A percentile compares a stretch with the other conserved stretches of the same genome.
Evolutionary conservation across 768 basidiomycete genomes (phyloP).

Genomic region (Tulasnella sp.): DNA sequence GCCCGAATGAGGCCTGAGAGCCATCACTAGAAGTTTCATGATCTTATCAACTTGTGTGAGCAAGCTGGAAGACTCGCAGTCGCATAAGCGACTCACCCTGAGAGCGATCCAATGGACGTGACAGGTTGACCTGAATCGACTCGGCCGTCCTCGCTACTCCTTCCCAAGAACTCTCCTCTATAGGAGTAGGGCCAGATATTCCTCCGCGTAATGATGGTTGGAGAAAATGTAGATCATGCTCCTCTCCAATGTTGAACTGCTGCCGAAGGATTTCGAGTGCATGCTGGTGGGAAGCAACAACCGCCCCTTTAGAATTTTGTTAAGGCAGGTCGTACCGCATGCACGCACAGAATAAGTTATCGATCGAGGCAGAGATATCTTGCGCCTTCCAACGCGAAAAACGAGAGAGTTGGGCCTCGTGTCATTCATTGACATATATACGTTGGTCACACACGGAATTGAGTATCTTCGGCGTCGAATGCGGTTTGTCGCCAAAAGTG

Average conservation of each 20-base stretch:
- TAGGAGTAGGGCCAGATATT: neutral
- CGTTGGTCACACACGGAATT: neutral
- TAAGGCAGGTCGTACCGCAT: neutral
- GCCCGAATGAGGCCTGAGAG: neutral
- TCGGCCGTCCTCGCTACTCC: neutral
- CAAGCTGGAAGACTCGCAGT: neutral
- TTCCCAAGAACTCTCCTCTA: slow-evolving; percentile 2
- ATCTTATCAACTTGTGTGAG: neutral
- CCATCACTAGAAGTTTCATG: slow-evolving; percentile 1
- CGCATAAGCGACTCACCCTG: neutral
- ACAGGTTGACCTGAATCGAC: slow-evolving; percentile 7
- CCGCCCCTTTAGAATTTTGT: neutral
- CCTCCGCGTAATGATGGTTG: neutral
- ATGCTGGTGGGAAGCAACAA: neutral
- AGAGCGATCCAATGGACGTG: neutral
- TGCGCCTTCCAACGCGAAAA: slow-evolving; percentile 6
- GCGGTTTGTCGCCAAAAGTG: neutral
- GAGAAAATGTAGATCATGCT: neutral
- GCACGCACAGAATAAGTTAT: neutral
- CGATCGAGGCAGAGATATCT: neutral
- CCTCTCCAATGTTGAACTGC: slow-evolving; percentile 1
- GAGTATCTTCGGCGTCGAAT: neutral
- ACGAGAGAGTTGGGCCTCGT: slow-evolving; percentile 11
- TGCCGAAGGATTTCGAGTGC: neutral
- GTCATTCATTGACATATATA: neutral